phyloP scores from a whole-genome alignment of 1,284 basidiomycete species.

The Tilletia caries region DNA sequence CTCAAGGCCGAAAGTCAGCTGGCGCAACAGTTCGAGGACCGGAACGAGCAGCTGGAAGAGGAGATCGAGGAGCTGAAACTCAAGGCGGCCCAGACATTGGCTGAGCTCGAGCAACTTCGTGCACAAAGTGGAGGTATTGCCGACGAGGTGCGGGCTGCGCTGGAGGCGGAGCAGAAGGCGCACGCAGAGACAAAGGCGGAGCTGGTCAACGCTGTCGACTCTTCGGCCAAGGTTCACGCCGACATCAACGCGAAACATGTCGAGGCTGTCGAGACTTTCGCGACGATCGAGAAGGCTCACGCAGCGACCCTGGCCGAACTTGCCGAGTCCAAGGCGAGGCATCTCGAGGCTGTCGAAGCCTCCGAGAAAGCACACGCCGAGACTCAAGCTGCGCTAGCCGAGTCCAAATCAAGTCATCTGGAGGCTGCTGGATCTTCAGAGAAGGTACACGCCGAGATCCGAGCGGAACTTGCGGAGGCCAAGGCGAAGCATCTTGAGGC shows the following conservation, averaged over 20 bases:
- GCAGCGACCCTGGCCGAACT: no score
- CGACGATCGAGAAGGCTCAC: no score
- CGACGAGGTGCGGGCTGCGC: background rate
- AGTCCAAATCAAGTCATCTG: background rate
- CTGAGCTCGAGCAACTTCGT: background rate
- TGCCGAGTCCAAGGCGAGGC: no score
- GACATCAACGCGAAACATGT: background rate
- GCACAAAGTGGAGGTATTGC: background rate
- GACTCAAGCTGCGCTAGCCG: background rate
- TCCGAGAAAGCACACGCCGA: no score
- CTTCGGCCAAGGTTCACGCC: background rate
- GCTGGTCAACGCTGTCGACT: background rate
- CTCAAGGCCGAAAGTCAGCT: no score
- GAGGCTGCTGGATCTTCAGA: no score
- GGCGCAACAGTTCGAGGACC: no score
- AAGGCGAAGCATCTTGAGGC: no score
- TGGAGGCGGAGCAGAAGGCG: slow-evolving; percentile 3
- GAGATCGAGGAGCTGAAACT: background rate
- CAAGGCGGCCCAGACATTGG: background rate
- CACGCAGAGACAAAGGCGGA: background rate
- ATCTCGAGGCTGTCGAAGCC: no score
- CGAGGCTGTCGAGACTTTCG: no score
- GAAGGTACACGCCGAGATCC: no score
- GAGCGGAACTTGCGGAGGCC: no score
- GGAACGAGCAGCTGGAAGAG: background rate